These are phyloP conservation scores for Daedaleopsis nitida DNA, from an alignment of 768 basidiomycete genomes.

Conservation along the genomic window DNA sequence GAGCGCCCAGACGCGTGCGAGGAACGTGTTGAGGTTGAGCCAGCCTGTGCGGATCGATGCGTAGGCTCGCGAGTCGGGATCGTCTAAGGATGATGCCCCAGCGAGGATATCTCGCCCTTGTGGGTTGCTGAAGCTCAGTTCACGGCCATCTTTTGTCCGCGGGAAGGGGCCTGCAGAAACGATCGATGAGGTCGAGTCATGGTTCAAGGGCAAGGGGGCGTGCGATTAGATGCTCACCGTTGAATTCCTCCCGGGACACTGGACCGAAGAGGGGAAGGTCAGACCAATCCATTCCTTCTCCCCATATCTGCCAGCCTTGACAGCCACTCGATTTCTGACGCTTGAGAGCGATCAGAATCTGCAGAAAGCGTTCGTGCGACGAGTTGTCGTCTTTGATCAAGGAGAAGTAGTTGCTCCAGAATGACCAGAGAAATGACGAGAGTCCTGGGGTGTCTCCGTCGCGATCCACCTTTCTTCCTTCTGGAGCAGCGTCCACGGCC, in stretches of 20 bases:
- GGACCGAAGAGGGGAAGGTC: conserved; percentile 8
- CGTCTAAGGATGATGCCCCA: conserved; percentile 1
- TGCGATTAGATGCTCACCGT: not conserved
- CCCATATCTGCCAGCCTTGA: conserved; percentile 13
- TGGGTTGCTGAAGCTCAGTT: not conserved
- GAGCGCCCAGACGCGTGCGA: conserved; percentile 14
- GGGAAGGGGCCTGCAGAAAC: not conserved
- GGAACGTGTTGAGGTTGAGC: conserved; percentile 13
- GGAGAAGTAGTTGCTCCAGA: conserved; percentile 2
- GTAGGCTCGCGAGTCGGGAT: not conserved
- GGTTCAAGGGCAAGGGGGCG: not conserved
- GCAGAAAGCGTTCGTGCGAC: conserved; percentile 5
- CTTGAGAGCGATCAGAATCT: conserved; percentile 3
- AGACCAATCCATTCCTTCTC: not conserved
- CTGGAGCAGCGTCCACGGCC: not conserved
- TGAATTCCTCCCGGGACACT: conserved; percentile 6
- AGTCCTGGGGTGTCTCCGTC: conserved; percentile 15
- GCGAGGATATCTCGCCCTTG: not conserved
- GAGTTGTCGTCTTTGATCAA: not conserved
- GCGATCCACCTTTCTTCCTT: not conserved
- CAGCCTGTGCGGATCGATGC: conserved; percentile 1
- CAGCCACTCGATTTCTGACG: conserved; percentile 1
- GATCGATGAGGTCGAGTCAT: not conserved
- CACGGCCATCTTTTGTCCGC: not conserved
- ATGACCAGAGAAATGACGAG: conserved; percentile 11